Evolutionary conservation across 1,284 basidiomycete genomes (phyloP), one percentile per base, ranked within the genome.

Genomic region (Microbotryum scabiosae): DNA sequence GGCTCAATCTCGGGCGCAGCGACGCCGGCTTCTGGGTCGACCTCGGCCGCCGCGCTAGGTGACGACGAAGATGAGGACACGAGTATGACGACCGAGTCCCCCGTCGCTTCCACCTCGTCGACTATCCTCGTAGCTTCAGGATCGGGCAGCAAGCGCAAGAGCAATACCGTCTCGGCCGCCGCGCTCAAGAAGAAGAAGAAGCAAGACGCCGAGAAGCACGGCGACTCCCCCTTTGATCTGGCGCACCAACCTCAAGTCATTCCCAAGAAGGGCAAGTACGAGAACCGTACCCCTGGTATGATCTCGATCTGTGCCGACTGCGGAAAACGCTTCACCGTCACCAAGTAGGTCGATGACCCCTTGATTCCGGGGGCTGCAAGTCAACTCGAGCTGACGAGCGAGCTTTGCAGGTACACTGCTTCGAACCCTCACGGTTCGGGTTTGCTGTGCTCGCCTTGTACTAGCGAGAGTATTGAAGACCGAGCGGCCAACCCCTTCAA

Each of bases 221-320:
- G 51, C 3, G 41, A 45, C 5, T 48, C 47, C 49, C 54, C 36
- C 4, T 65, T 68, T 52, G 26, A 46, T 16, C 21, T 68, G 18
- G 66, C 44, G 0, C 64, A 64, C 1, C 43, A 51, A 30, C 23
- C 52, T 5, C 36, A 56, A 8, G 14, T 26, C 0, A 46, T 49
- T 10, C 57, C 61, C 5, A 68, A 66, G 51, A 60, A 61, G 51
- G 66, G 59, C 5, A 51, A 64, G 28, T 68, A 68, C 51, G 64
- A 68, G n/a, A 23, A 58, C 18, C 32, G 66, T 10, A 54, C 32
- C 18, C 80, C 86, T 1, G 94, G 92, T 0, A 85, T 84, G 70
- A 88, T 93, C 61, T 85, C 86, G 69, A 78, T 81, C 20, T 98
- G 94, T 71, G 87, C 84, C 2, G 82, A 82, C 63, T 98, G 94